Percentiles rank a stretch among this genome's conserved stretches.
Evolutionary conservation across 2,329 filamentous ascomycete species (phyloP).

Genomic region (Xylariales sp.): DNA sequence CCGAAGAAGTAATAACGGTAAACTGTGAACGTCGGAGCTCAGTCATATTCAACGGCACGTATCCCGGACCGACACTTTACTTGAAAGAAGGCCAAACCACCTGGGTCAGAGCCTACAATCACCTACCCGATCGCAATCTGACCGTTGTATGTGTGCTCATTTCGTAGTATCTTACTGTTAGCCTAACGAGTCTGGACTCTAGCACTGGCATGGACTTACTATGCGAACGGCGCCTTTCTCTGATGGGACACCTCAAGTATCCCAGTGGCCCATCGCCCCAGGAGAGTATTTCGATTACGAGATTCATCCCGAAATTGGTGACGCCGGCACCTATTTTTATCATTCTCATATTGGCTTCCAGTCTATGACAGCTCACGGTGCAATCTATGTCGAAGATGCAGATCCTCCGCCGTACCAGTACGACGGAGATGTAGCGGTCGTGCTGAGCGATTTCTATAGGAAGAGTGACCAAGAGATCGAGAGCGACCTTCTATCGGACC

Average conservation of each 20-base stretch:
- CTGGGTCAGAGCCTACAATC: slow-evolving; percentile 70
- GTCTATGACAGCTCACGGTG: slow-evolving; percentile 66
- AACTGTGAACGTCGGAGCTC: slow-evolving; percentile 60
- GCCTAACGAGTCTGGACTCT: slow-evolving; percentile 31
- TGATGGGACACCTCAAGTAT: slow-evolving; percentile 69
- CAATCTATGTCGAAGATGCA: slow-evolving; percentile 67
- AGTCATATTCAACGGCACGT: slow-evolving; percentile 64
- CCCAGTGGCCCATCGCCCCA: slow-evolving; percentile 74
- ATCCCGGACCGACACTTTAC: slow-evolving; percentile 62
- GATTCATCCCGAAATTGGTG: slow-evolving; percentile 61
- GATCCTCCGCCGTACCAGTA: slow-evolving; percentile 65
- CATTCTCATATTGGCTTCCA: slow-evolving; percentile 75
- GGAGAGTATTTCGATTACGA: slow-evolving; percentile 76
- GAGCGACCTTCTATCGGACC: slow-evolving; percentile 58
- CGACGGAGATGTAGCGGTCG: slow-evolving; percentile 69
- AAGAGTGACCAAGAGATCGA: slow-evolving; percentile 65
- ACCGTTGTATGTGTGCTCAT: slow-evolving; percentile 59
- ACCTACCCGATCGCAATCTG: slow-evolving; percentile 62
- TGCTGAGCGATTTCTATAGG: slow-evolving; percentile 68
- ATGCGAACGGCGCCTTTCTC: slow-evolving; percentile 71
- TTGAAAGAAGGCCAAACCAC: slow-evolving; percentile 61
- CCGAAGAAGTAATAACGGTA: slow-evolving; percentile 54
- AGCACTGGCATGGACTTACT: slow-evolving; percentile 77
- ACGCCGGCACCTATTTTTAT: slow-evolving; percentile 75
- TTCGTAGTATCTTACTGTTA: background rate